Base-by-base conservation (phyloP, 257 asterid genomes). In the Rauvolfia tetraphylla region DNA sequence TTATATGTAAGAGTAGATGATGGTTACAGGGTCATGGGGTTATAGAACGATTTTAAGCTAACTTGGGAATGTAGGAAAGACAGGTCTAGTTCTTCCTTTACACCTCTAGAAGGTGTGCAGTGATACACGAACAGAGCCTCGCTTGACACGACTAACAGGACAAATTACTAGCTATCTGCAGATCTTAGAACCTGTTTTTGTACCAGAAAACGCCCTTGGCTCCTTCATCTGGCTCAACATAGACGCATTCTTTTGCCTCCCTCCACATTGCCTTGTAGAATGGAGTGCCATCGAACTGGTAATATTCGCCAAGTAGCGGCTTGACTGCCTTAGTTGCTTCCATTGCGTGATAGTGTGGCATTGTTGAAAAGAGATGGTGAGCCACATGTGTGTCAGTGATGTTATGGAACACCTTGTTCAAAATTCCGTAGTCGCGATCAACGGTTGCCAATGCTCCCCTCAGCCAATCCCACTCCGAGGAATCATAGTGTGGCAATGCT, bases 281-380 rank as follows among this genome's bases (percentile, higher is more conserved):
- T 0, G 92, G 89, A 23, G 88, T 87, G 13, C 78, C 85, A 33
- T 89, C 94, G 18, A 86, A 78, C 53, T 80, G 91, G 80, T 90
- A 90, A 65, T 90, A 90, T 79, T 84, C 84, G 0, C 89, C 92
- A n/a, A 89, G 71, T 29, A 87, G n/a, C n/a, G 94, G 92, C 81
- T 77, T 90, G 71, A 88, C 82, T 8, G 90, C 93, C 66, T 83
- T 86, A 0, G 93, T 90, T 29, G 93, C 93, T 84, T 89, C 93
- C 96, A 87, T 87, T 0, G 93, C 93, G 46, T 90, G 81, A 73
- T 90, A 90, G 74, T 90, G 93, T 5, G 96, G 96, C 93, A 90
- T 87, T 1, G 92, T 87, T 0, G 93, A 90, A 77, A 90, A 84
- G 65, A 88, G 84, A 79, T 90, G 96, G 73, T 90, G 96, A 18